Conservation (phyloP, 768 basidiomycete species). For the Sistotremastrum suecicum region DNA sequence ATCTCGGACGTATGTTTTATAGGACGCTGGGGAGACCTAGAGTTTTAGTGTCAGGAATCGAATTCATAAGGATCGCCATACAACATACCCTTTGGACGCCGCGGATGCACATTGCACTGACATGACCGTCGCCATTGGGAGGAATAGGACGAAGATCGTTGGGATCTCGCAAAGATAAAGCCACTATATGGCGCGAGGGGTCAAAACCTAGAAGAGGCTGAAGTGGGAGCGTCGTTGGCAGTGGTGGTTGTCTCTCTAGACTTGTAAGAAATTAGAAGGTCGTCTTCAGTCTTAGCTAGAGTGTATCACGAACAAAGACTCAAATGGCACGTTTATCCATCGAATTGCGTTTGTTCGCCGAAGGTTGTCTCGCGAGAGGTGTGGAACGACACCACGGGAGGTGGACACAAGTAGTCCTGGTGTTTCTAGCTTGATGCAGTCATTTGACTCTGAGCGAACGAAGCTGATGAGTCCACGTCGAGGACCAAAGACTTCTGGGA, state of each 20-base stretch:
- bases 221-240: slow-evolving; percentile 22
- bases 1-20: slow-evolving; percentile 36
- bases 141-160: slow-evolving; percentile 54
- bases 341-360: slow-evolving; percentile 30
- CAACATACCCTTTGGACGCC: slow-evolving; percentile 54
- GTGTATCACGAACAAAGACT: slow-evolving; percentile 45
- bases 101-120: slow-evolving; percentile 44
- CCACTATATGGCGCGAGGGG: slow-evolving; percentile 32
- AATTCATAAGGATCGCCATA: neutral
- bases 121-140: slow-evolving; percentile 44
- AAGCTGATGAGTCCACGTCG: too few relatives aligned
- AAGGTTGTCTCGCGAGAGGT: slow-evolving; percentile 54
- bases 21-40: slow-evolving; percentile 42
- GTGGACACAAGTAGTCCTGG: slow-evolving; percentile 50
- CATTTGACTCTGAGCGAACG: too few relatives aligned
- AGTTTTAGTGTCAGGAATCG: neutral
- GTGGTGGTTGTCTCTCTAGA: neutral
- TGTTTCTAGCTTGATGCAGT: slow-evolving; percentile 31
- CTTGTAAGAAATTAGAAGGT: neutral
- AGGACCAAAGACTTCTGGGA: too few relatives aligned
- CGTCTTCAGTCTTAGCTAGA: too few relatives aligned
- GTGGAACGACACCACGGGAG: slow-evolving; percentile 61
- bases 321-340: slow-evolving; percentile 64
- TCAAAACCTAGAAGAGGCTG: slow-evolving; percentile 52
- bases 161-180: slow-evolving; percentile 53